A percentile compares a stretch with the other conserved stretches of the same genome.
Conservation (phyloP, 2,329 filamentous ascomycete genomes). For the Botrytis cinerea region DNA sequence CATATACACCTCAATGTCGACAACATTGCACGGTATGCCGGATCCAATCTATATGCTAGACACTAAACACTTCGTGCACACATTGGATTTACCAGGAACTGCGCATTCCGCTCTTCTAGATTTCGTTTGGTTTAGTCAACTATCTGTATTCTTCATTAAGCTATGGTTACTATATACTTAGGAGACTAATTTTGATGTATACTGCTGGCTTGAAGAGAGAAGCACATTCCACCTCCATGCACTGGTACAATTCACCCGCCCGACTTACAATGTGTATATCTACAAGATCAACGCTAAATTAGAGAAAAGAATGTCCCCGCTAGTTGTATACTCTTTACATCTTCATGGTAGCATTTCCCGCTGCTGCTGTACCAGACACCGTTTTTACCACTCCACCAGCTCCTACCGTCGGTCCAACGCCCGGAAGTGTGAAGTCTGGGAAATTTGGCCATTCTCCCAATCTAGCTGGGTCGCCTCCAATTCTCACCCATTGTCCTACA, state of each 20-base stretch:
- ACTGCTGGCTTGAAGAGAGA: neutral
- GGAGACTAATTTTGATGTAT: neutral
- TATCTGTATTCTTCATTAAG: neutral
- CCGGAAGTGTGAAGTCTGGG: constrained; percentile 41
- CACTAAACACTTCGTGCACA: neutral
- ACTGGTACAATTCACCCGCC: neutral
- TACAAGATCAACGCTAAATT: neutral
- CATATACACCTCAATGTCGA: neutral
- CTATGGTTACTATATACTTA: neutral
- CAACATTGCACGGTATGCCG: neutral
- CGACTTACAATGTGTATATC: neutral
- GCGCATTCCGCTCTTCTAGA: too few relatives aligned
- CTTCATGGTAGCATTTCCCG: neutral
- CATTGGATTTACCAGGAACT: neutral
- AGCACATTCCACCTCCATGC: neutral
- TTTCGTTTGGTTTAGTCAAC: neutral
- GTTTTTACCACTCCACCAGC: neutral
- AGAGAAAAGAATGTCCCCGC: too few relatives aligned
- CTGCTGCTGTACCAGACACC: neutral
- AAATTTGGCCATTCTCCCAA: constrained; percentile 64
- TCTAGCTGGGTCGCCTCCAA: constrained; percentile 62
- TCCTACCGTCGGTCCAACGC: constrained; percentile 15
- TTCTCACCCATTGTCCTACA: constrained; percentile 61
- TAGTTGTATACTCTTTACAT: too few relatives aligned
- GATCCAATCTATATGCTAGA: neutral